phyloP scores from a whole-genome alignment of 305 asterid genomes.

The Fraxinus baroniana region DNA sequence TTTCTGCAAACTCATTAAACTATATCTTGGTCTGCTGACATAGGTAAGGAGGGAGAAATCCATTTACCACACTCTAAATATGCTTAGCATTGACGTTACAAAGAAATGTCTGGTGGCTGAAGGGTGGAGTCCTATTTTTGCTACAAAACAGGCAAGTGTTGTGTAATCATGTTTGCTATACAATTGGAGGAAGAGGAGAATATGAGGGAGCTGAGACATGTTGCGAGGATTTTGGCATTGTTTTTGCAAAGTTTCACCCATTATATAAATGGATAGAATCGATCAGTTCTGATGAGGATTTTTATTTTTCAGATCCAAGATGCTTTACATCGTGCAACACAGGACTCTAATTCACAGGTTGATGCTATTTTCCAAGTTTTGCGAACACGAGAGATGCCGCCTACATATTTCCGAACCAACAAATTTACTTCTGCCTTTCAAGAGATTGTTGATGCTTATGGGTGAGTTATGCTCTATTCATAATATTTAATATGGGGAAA shows the following conservation, averaged over 20 bases:
- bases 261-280: conserved; percentile 12
- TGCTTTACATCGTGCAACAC: conserved; percentile 73
- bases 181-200: not conserved
- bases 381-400: conserved; percentile 93
- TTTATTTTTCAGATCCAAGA: conserved; percentile 71
- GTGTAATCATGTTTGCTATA: not conserved
- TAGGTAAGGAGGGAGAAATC: conserved; percentile 95
- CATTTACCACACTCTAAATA: conserved; percentile 86
- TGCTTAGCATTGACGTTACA: conserved; percentile 92
- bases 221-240: not conserved
- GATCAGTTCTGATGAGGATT: conserved; percentile 13
- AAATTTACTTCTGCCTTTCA: conserved; percentile 88
- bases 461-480: conserved; percentile 58
- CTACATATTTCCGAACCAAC: conserved; percentile 90
- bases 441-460: conserved; percentile 97
- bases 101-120: conserved; percentile 99
- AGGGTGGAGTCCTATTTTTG: conserved; percentile 99
- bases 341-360: conserved; percentile 88
- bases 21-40: conserved; percentile 28
- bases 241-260: conserved; percentile 9
- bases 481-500: conserved; percentile 5
- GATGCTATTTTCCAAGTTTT: conserved; percentile 89
- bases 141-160: conserved; percentile 66
- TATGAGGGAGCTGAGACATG: not conserved
- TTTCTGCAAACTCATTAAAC: conserved; percentile 22